Percentiles rank a stretch among this genome's conserved stretches.
Evolutionary conservation across 2,329 filamentous ascomycete genomes (phyloP).

Genomic region (Cladobotryum protrusum): DNA sequence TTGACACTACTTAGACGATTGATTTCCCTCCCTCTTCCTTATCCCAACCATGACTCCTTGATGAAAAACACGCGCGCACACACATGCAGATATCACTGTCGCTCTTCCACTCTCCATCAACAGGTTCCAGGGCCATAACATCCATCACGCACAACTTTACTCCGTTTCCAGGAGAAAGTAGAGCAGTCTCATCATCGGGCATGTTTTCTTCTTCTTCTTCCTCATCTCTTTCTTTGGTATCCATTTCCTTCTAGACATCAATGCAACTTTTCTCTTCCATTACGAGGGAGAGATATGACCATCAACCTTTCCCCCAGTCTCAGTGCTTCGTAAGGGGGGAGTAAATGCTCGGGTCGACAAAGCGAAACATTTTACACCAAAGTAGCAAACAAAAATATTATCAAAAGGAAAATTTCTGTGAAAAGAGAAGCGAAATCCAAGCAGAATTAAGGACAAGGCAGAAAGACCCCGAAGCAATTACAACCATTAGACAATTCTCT

Average conservation of each 20-base stretch:
- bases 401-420: slow-evolving; percentile 8
- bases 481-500: slow-evolving; percentile 35
- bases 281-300: not conserved
- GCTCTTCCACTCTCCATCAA: no score
- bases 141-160: no score
- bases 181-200: no score
- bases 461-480: slow-evolving; percentile 31
- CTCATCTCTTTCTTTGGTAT: slow-evolving; percentile 1
- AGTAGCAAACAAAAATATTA: slow-evolving; percentile 10
- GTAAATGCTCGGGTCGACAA: slow-evolving; percentile 3
- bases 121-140: no score
- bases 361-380: slow-evolving; percentile 12
- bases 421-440: slow-evolving; percentile 13
- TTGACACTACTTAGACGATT: no score
- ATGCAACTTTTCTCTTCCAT: not conserved
- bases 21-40: no score
- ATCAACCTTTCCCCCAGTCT: not conserved
- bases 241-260: not conserved
- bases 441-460: slow-evolving; percentile 18
- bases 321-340: slow-evolving; percentile 5
- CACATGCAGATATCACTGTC: no score
- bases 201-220: slow-evolving; percentile 18
- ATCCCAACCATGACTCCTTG: no score
- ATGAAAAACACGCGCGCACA: no score
- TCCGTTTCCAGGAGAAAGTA: no score